Conservation (phyloP, 225 moss, liverwort and hornwort genomes). For the Antitrichia curtipendula region DNA sequence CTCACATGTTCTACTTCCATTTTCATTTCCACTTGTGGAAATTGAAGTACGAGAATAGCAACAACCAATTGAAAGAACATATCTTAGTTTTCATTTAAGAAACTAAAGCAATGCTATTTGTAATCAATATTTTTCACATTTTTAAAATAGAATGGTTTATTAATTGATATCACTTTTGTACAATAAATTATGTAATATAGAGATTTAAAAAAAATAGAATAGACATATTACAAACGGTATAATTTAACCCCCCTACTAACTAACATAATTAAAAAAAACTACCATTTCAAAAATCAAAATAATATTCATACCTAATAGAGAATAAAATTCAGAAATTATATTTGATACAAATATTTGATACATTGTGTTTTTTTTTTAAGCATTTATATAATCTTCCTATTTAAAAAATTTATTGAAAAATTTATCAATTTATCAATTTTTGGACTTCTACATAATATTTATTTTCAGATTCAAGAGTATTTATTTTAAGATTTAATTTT, state of each 20-base stretch:
- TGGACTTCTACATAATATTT: neutral
- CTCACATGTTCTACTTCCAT: too few relatives aligned
- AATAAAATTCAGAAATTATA: neutral
- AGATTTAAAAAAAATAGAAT: neutral
- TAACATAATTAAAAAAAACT: neutral
- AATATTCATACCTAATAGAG: neutral
- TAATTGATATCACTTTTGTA: neutral
- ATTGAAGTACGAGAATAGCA: neutral
- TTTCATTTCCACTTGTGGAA: too few relatives aligned
- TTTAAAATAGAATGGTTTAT: neutral
- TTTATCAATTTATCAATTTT: too few relatives aligned
- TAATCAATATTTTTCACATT: neutral
- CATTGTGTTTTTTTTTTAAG: too few relatives aligned
- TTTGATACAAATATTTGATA: neutral
- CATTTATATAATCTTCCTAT: neutral
- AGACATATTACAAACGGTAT: neutral
- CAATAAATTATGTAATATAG: too few relatives aligned
- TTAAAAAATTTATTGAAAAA: neutral
- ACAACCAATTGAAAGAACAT: neutral
- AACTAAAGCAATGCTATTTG: neutral
- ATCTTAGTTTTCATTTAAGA: rapidly evolving
- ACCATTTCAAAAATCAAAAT: neutral
- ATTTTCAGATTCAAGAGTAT: too few relatives aligned
- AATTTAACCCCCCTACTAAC: rapidly evolving
- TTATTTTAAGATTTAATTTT: too few relatives aligned